Evolutionary conservation across 148 eudicot species (phyloP).

Genomic region (Arbutus unedo): DNA sequence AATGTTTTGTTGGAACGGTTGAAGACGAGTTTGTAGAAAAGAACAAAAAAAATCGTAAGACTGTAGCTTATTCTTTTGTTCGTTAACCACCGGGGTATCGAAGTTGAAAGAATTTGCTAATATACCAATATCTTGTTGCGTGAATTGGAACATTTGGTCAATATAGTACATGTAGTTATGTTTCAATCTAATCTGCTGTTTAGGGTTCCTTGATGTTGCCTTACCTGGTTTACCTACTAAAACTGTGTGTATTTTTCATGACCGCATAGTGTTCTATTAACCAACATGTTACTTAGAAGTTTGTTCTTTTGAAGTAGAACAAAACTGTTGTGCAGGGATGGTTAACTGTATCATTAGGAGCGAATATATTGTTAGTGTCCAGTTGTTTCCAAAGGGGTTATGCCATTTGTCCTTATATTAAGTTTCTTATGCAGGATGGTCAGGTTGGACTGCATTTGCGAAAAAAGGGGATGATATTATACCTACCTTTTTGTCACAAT

Average conservation of each 20-base stretch:
- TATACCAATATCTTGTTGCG: not conserved
- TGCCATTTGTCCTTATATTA: not conserved
- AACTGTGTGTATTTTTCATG: not conserved
- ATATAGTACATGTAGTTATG: not conserved
- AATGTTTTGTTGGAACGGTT: not conserved
- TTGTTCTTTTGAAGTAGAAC: not conserved
- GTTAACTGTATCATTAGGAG: not conserved
- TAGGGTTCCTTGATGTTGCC: not conserved
- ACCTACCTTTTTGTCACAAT: not conserved
- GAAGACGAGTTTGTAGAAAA: not conserved
- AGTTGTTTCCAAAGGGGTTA: not conserved
- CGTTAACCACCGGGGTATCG: not conserved
- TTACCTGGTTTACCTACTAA: not conserved
- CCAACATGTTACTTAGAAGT: not conserved
- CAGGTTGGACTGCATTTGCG: not conserved
- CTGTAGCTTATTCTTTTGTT: not conserved
- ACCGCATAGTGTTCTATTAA: not conserved
- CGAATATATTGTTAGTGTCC: not conserved
- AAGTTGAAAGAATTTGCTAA: not conserved
- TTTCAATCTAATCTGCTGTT: not conserved
- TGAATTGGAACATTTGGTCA: not conserved
- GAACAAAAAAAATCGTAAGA: not conserved
- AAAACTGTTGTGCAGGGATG: not conserved
- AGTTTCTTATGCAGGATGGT: not conserved
- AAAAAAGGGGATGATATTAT: conserved; percentile 3